Percentiles rank a stretch among this genome's conserved stretches.
phyloP scores from a whole-genome alignment of 2,329 filamentous ascomycete genomes.

The Magnaporthiopsis poae region DNA sequence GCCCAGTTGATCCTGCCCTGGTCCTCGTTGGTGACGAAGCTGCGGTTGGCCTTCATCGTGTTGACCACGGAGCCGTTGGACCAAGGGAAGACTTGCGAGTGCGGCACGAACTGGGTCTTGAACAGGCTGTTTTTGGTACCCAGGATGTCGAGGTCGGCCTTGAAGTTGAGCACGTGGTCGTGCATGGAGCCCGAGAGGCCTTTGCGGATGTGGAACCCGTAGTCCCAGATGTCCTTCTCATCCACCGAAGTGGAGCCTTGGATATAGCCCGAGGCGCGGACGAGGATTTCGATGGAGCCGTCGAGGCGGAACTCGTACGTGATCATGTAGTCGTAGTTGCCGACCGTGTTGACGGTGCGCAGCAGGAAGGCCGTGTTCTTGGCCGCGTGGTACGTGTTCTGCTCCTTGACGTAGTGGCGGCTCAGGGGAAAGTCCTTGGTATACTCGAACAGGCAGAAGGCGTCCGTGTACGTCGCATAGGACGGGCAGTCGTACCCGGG shows the following conservation, averaged over 20 bases:
- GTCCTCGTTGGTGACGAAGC: conserved; percentile 6
- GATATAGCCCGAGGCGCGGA: conserved; percentile 23
- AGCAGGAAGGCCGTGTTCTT: conserved; percentile 23
- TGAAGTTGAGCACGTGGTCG: conserved; percentile 23
- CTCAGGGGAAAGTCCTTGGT: conserved; percentile 37
- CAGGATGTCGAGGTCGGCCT: conserved; percentile 23
- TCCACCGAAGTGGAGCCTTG: conserved; percentile 18
- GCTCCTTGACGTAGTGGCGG: conserved; percentile 10
- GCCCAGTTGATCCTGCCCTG: conserved; percentile 7
- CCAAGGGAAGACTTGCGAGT: conserved; percentile 2
- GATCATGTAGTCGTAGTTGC: conserved; percentile 27
- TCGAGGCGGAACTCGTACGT: conserved; percentile 19
- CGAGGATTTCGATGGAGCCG: conserved; percentile 23
- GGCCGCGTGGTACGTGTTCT: conserved; percentile 11
- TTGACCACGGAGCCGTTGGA: conserved; percentile 2
- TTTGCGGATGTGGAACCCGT: conserved; percentile 19
- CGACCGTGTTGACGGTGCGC: conserved; percentile 25
- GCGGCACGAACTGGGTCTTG: conserved; percentile 5
- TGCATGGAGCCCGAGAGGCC: conserved; percentile 20
- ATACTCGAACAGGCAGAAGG: conserved; percentile 47
- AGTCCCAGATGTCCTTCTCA: conserved; percentile 20
- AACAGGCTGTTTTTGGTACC: conserved; percentile 21
- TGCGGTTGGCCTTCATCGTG: conserved; percentile 4
- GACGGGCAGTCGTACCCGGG: conserved; percentile 42
- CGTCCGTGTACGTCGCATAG: conserved; percentile 41